Evolutionary conservation across 2,329 filamentous ascomycete genomes (phyloP), one percentile per base, ranked within the genome.

Genomic region (Eutypella sp.): DNA sequence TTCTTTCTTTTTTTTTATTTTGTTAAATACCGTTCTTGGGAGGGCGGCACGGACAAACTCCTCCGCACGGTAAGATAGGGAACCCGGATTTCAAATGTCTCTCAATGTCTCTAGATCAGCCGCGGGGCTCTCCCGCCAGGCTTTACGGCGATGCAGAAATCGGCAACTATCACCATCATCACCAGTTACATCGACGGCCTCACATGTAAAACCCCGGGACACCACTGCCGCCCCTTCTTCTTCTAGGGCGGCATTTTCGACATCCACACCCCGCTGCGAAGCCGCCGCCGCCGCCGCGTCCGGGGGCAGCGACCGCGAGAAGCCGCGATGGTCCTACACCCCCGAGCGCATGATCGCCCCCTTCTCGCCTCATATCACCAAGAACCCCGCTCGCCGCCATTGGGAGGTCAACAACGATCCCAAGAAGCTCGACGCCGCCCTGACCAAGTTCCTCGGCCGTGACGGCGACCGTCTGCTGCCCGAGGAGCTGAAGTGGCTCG

Each of bases 401-500:
- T 92, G 81, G 79, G 63, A 63, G 57, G 83, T 90, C 65, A 97
- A 97, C 68, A 76, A 79, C 18, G 82, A 91, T 60, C 87, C 88
- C 9, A 74, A 72, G 54, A 74, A 75, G 60, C 74, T 99, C 45
- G 86, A 97, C 64, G 73, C 79, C 41, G 86, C 89, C 66, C 95
- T 96, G 67, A 75, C 79, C 54, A 75, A 75, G 44, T 78, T 97
- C 56, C 70, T 97, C 45, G 92, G 91, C 5, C 74, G 73, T 40
- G 82, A 78, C 39, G 88, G 87, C 47, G 80, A 87, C 55, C 79
- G 78, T 57, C 66, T 93, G 64, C 74, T 99, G 47, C 84, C 86
- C 2, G 91, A 96, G 15, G 92, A 99, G 70, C 76, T 93, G 51
- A 97, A 96, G 72, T 99, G 93, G 93, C 73, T 97, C 60, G 91